Evolutionary conservation across 148 eudicot species (phyloP).

Genomic region (Nyssa sinensis): DNA sequence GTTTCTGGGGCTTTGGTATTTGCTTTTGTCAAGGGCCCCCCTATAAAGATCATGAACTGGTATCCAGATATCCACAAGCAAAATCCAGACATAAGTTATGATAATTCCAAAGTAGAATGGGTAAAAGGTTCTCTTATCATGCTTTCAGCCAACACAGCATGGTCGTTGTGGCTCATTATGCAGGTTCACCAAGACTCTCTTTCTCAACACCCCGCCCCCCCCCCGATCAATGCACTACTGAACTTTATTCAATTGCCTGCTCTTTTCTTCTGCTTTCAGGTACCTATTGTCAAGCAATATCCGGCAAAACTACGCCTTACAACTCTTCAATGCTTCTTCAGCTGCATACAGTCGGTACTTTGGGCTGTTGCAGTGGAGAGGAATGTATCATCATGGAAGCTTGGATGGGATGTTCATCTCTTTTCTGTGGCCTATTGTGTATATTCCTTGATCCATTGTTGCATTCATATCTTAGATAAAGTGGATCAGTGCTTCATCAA

Average conservation of each 20-base stretch:
- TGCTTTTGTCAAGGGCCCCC: slow-evolving; percentile 37
- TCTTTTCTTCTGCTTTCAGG: neutral
- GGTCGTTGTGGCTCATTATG: slow-evolving; percentile 31
- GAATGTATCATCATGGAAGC: neutral
- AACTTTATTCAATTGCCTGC: no score
- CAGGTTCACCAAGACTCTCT: slow-evolving; percentile 18
- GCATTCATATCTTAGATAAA: neutral
- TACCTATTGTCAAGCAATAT: neutral
- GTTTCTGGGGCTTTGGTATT: slow-evolving; percentile 36
- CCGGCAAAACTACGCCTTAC: neutral
- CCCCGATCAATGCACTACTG: no score
- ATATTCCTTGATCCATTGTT: neutral
- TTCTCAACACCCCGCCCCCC: no score
- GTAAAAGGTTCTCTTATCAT: slow-evolving; percentile 33
- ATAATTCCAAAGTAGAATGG: slow-evolving; percentile 15
- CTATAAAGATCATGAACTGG: slow-evolving; percentile 20
- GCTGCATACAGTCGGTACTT: neutral
- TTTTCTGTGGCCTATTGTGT: slow-evolving; percentile 1
- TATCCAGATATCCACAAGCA: neutral
- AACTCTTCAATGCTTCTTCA: neutral
- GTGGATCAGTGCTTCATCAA: no score
- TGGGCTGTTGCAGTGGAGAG: neutral
- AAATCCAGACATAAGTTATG: neutral
- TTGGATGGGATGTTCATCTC: neutral
- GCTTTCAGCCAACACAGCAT: slow-evolving; percentile 17